These are phyloP conservation scores for Rhytidiadelphus loreus DNA, from an alignment of 225 moss, liverwort and hornwort genomes.

Conservation along the genomic window DNA sequence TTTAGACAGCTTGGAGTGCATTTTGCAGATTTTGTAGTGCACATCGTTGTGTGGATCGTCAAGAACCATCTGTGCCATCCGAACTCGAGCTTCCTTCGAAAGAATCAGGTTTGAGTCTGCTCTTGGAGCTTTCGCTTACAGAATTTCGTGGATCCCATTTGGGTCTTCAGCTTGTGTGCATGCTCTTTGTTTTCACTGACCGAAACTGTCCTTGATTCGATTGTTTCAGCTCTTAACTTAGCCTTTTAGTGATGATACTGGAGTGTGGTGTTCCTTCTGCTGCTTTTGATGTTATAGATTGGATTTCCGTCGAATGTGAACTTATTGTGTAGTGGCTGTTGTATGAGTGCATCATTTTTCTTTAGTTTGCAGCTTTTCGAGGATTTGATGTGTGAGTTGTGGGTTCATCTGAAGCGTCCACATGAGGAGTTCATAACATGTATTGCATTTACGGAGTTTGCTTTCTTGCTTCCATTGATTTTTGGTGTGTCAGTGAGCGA, in stretches of 20 bases:
- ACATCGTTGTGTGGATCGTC: constrained; percentile 19
- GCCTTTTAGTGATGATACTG: neutral
- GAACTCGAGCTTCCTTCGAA: constrained; percentile 11
- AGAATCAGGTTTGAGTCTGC: constrained; percentile 22
- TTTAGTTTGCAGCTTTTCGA: neutral
- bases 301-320: neutral
- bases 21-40: constrained; percentile 36
- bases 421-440: neutral
- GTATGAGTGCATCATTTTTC: neutral
- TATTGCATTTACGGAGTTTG: neutral
- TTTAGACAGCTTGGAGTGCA: neutral
- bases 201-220: neutral
- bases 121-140: neutral
- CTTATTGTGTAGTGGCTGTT: neutral
- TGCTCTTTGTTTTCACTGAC: neutral
- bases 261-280: neutral
- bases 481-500: constrained; percentile 24
- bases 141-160: neutral
- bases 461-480: neutral
- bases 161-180: neutral
- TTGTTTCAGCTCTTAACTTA: neutral
- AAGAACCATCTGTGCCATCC: constrained; percentile 15
- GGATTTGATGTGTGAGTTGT: neutral
- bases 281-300: neutral
- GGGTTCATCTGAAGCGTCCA: neutral